Base-by-base conservation (phyloP, 495 filamentous ascomycete genomes). In the Ramalina intermedia region DNA sequence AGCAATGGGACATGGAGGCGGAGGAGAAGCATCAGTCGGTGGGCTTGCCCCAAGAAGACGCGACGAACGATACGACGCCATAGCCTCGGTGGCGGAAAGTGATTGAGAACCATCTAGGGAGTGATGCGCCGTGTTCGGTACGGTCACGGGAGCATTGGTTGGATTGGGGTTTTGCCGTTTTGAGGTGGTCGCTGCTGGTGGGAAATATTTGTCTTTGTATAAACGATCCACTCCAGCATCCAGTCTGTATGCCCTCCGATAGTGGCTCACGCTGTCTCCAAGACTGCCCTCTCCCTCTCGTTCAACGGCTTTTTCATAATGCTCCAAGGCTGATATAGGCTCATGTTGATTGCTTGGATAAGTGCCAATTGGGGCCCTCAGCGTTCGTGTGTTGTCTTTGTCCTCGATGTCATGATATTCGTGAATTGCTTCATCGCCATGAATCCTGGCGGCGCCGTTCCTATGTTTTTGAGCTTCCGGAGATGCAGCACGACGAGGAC, bases 251-350 rank as follows among this genome's bases (percentile, higher is more conserved):
- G 91, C 91, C 59, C 85, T 87, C 47, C 91, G 76, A 60, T 98
- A 96, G 52, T 91, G 77, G 51, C 73, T 78, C 41, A 98, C 58
- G 63, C 91, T 96, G 53, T 96, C 91, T 4, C 91, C 90, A 17
- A 96, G 67, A 48, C 73, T 90, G 0, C 91, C 91, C 49, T 80
- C 79, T 0, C 71, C 72, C 65, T 96, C 93, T 58, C 76, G 85
- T 66, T 95, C 86, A 7, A 94, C 87, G 0, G 90, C 93, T 61
- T 75, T 74, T 61, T 96, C 91, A 58, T 93, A 96, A 62, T 95
- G 85, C 58, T 96, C 91, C 37, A 96, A 64, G 3, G 91, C 91
- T 7, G 88, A 85, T 20, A 67, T 67, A 12, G 83, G 87, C 55
- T 86, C 82, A 27, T 63, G 37, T 24, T 24, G 33, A 29, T 48